Evolutionary conservation across 176 grass and related monocot species (phyloP), one percentile per base, ranked within the genome.

Genomic region (Oryza brachyantha): DNA sequence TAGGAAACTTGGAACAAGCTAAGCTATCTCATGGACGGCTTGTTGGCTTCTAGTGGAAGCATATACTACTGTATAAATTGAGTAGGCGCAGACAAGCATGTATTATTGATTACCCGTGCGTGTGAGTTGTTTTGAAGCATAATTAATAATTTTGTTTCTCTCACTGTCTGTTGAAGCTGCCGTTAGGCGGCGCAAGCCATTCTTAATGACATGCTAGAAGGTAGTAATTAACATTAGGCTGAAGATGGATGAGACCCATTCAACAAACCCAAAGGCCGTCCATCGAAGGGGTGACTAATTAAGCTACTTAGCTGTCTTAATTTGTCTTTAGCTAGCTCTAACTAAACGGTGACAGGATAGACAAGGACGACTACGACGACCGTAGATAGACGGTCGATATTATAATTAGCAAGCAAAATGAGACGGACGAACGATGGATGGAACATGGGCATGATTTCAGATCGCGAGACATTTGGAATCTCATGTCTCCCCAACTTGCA

Each of bases 401-500:
- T 5, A 62, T 58, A 25, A 24, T 29, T 62, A 62, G 27, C 25
- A 4, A 62, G 27, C 25, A 12, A n/a, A n/a, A 12, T 13, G 26
- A 28, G 16, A 5, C 4, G 3, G 1, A 31, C 13, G n/a, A 5
- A 4, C 4, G 21, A 67, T 19, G 29, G 21, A 4, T 66, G 63
- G 28, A 35, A 37, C 32, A 66, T 66, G 64, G 34, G 7, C 8
- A 37, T 21, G 45, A 27, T 6, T 6, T 12, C 2, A 46, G 52
- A 59, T 75, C 27, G n/a, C 13, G 63, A 8, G 31, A 79, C 76
- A 79, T 37, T 55, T 55, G 76, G 76, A 79, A 79, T 79, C n/a
- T 79, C 21, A 35, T 75, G 54, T 61, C 3, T 36, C 73, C 73
- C 50, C 21, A 74, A 25, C 4, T 17, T 19, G 10, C 31, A 32